Evolutionary conservation across 805 yeast genomes (phyloP).

Genomic region (Ogataea zsoltii): DNA sequence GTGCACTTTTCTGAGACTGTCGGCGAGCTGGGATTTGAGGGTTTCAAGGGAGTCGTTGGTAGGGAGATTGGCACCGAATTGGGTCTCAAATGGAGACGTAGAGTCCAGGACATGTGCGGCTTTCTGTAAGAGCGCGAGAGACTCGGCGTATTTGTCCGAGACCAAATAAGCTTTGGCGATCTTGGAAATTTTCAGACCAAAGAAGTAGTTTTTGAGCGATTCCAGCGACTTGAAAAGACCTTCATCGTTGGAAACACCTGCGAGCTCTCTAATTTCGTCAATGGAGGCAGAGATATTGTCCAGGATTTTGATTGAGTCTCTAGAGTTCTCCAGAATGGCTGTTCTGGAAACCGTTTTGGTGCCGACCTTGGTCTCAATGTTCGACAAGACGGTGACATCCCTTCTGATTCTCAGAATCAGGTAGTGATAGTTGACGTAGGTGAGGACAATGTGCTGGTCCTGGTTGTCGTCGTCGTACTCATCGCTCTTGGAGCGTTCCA

Average conservation of each 20-base stretch:
- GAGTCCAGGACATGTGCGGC: conserved; percentile 25
- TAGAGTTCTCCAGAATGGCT: conserved; percentile 32
- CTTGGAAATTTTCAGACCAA: conserved; percentile 41
- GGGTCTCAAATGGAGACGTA: conserved; percentile 21
- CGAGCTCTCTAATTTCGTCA: conserved; percentile 68
- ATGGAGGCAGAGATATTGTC: conserved; percentile 54
- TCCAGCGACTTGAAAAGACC: conserved; percentile 57
- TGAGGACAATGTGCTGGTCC: conserved; percentile 69
- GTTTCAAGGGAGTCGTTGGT: conserved; percentile 34
- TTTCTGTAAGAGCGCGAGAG: conserved; percentile 45
- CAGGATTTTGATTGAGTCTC: conserved; percentile 50
- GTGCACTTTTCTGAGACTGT: conserved; percentile 36
- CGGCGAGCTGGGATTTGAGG: conserved; percentile 24
- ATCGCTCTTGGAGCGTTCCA: conserved; percentile 45
- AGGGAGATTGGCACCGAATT: conserved; percentile 46
- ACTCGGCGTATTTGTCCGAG: conserved; percentile 42
- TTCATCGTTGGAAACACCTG: conserved; percentile 90
- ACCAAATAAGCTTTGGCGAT: conserved; percentile 48
- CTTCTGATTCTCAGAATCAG: conserved; percentile 70
- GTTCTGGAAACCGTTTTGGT: conserved; percentile 22
- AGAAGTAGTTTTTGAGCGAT: conserved; percentile 48
- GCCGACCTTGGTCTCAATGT: conserved; percentile 34
- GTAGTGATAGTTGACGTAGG: conserved; percentile 72
- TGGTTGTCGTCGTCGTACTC: conserved; percentile 59
- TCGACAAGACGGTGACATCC: conserved; percentile 49